Conservation (phyloP, 805 yeast species). For the Saturnispora diversa region DNA sequence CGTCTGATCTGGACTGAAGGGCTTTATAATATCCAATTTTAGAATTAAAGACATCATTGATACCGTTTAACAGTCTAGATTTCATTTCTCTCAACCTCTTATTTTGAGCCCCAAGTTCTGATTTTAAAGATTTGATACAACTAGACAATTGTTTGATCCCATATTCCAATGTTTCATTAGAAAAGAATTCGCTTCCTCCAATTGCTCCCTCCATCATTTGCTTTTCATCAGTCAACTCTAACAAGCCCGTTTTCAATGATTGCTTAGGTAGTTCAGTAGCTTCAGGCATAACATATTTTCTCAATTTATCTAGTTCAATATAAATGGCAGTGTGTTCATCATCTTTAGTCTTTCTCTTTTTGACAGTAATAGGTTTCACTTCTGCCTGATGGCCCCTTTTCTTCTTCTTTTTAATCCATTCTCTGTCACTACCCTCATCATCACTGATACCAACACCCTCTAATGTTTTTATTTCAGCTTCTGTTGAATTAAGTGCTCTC, state of each 20-base stretch:
- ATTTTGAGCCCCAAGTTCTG: constrained; percentile 37
- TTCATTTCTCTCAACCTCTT: constrained; percentile 34
- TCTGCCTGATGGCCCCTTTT: not conserved
- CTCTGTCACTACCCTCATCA: constrained; percentile 4
- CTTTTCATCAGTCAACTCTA: constrained; percentile 20
- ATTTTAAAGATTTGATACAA: constrained; percentile 18
- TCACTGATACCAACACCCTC: not conserved
- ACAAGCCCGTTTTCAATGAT: constrained; percentile 20
- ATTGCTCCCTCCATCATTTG: constrained; percentile 1
- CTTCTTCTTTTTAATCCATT: constrained; percentile 8
- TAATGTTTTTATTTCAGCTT: constrained; percentile 11
- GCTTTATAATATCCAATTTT: constrained; percentile 77
- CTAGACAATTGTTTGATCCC: constrained; percentile 3
- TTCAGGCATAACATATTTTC: constrained; percentile 26
- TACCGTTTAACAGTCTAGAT: constrained; percentile 41
- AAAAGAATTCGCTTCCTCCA: not conserved
- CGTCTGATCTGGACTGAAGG: constrained; percentile 80
- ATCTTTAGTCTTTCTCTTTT: constrained; percentile 6
- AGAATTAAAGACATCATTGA: constrained; percentile 66
- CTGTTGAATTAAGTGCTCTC: constrained; percentile 26
- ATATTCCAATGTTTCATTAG: constrained; percentile 1
- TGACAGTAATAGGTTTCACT: not conserved
- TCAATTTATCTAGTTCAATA: constrained; percentile 17
- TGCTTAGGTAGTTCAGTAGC: constrained; percentile 29
- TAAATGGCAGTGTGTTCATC: not conserved